A percentile compares a stretch with the other conserved stretches of the same genome.
Evolutionary conservation across 2,329 filamentous ascomycete genomes (phyloP).

Genomic region (Calonectria pseudoturangicola): DNA sequence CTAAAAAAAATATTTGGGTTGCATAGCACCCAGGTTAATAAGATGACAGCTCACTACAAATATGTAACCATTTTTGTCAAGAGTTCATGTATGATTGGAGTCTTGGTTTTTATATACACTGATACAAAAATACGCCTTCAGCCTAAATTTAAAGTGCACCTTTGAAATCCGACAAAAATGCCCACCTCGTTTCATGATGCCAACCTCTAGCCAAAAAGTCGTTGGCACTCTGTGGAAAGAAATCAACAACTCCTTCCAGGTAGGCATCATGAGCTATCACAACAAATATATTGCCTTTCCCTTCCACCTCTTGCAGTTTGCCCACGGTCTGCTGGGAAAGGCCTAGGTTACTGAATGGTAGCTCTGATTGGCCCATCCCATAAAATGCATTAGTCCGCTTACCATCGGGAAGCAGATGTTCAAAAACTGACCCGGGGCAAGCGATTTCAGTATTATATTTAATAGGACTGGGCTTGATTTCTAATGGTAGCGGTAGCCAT

Average conservation of each 20-base stretch:
- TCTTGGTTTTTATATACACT: too few relatives aligned
- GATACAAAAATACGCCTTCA: too few relatives aligned
- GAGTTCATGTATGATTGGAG: too few relatives aligned
- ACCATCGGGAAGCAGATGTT: neutral
- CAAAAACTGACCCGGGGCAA: constrained; percentile 4
- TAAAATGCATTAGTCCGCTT: constrained; percentile 7
- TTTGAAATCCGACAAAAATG: too few relatives aligned
- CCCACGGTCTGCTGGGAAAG: neutral
- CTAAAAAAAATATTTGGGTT: too few relatives aligned
- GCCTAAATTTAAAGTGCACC: too few relatives aligned
- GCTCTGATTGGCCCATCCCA: neutral
- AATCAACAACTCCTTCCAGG: neutral
- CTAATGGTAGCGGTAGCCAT: constrained; percentile 1
- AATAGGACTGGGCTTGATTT: neutral
- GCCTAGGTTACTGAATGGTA: neutral
- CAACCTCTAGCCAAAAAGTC: constrained; percentile 7
- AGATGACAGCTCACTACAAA: too few relatives aligned
- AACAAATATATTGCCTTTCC: constrained; percentile 6
- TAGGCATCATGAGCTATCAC: constrained; percentile 14
- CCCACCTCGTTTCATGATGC: constrained; percentile 6
- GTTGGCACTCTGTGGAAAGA: constrained; percentile 15
- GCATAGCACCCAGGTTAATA: too few relatives aligned
- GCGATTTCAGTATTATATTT: neutral
- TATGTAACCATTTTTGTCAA: too few relatives aligned
- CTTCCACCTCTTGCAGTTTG: neutral